Conservation (phyloP, 805 yeast species). For the Danielia reshetovae region DNA sequence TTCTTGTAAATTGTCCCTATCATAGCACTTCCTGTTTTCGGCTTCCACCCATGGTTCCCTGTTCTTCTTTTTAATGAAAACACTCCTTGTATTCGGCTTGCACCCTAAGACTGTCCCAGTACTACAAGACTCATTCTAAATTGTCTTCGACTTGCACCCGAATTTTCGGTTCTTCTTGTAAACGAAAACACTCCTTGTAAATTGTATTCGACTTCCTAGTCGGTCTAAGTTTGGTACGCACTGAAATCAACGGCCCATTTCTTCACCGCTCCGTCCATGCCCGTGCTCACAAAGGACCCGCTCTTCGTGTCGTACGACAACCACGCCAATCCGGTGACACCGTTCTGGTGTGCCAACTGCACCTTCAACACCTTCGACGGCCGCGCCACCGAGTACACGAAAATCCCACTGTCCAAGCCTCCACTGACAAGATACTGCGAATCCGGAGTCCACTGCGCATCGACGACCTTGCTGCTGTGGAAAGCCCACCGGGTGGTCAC, state of each 20-base stretch:
- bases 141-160: no score
- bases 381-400: slow-evolving; percentile 70
- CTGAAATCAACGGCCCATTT: slow-evolving; percentile 53
- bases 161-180: no score
- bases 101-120: no score
- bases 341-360: slow-evolving; percentile 83
- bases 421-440: slow-evolving; percentile 72
- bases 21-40: no score
- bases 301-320: slow-evolving; percentile 27
- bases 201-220: no score
- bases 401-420: slow-evolving; percentile 78
- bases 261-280: slow-evolving; percentile 78
- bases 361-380: slow-evolving; percentile 75
- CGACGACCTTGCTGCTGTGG: slow-evolving; percentile 79
- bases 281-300: slow-evolving; percentile 58
- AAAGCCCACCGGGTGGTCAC: slow-evolving; percentile 93
- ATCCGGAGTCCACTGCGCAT: slow-evolving; percentile 75
- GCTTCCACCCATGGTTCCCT: no score
- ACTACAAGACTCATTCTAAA: no score
- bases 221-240: no score
- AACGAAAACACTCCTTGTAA: no score
- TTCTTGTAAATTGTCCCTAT: no score
- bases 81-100: no score
- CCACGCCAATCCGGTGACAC: slow-evolving; percentile 79
- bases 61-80: no score